phyloP scores from a whole-genome alignment of 768 basidiomycete genomes.

The Lactifluus volemus region DNA sequence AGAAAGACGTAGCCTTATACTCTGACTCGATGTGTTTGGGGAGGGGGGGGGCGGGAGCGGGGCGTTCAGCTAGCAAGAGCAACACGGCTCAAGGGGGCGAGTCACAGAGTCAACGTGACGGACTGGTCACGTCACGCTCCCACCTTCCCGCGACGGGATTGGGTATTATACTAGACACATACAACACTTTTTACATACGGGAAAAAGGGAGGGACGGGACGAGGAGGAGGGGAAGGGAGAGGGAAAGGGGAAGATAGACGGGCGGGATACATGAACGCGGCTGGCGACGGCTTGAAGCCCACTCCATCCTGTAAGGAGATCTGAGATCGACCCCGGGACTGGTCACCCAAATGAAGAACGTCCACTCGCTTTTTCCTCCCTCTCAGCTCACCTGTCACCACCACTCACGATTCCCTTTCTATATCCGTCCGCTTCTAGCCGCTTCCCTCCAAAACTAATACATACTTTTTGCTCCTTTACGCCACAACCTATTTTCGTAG shows the following conservation, averaged over 20 bases:
- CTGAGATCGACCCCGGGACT: conserved; percentile 20
- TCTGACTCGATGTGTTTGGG: background rate
- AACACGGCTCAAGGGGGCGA: conserved; percentile 10
- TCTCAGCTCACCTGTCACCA: conserved; percentile 12
- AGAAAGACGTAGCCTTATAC: background rate
- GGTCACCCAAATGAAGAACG: conserved; percentile 20
- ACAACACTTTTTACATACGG: conserved; percentile 16
- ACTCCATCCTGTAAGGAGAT: conserved; percentile 22
- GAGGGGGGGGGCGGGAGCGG: background rate
- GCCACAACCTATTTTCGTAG: background rate
- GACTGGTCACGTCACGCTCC: conserved; percentile 18
- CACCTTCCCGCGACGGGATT: conserved; percentile 12
- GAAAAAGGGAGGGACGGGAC: conserved; percentile 19
- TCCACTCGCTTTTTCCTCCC: conserved; percentile 18
- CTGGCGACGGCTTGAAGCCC: conserved; percentile 21
- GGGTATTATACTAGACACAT: conserved; percentile 6
- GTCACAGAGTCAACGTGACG: conserved; percentile 18
- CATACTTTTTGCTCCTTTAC: no score
- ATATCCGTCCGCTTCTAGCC: conserved; percentile 16
- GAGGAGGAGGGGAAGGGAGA: conserved; percentile 15
- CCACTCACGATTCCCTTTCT: conserved; percentile 11
- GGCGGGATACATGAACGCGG: conserved; percentile 20
- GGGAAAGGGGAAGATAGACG: conserved; percentile 18
- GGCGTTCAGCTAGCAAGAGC: conserved; percentile 16
- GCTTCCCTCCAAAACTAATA: background rate